These are phyloP conservation scores for Cytospora chrysosperma DNA, from an alignment of 2,329 filamentous ascomycete species.

Conservation along the genomic window DNA sequence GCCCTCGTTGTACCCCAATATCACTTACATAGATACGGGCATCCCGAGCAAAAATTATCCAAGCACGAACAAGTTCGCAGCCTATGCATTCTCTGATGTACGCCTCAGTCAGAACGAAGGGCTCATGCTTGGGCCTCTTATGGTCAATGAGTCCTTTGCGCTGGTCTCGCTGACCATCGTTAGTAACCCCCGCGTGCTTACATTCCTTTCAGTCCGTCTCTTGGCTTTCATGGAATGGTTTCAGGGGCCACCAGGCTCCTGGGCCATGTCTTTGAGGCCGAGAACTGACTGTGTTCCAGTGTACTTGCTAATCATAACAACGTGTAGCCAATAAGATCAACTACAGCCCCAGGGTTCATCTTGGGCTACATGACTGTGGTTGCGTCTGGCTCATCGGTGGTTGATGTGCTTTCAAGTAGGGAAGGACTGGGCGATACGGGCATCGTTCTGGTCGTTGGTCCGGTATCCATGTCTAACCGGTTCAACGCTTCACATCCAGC, in stretches of 20 bases:
- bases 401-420: constrained; percentile 58
- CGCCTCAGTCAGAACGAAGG: constrained; percentile 51
- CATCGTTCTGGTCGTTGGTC: constrained; percentile 68
- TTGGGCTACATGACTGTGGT: constrained; percentile 83
- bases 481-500: constrained; percentile 49
- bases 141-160: constrained; percentile 70
- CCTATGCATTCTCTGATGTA: constrained; percentile 50
- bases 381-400: constrained; percentile 64
- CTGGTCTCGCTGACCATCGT: constrained; percentile 74
- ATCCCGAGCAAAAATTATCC: constrained; percentile 41
- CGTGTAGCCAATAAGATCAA: constrained; percentile 64
- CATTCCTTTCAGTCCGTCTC: background rate
- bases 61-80: constrained; percentile 43
- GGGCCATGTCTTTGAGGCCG: background rate
- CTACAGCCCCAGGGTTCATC: constrained; percentile 58
- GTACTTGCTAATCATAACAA: background rate
- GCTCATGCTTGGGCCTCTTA: constrained; percentile 74
- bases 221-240: background rate
- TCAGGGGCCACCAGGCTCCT: background rate
- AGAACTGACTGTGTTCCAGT: background rate
- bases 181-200: background rate
- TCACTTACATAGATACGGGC: constrained; percentile 60
- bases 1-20: constrained; percentile 71
- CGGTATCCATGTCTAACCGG: constrained; percentile 63
- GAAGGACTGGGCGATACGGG: constrained; percentile 73